Conservation (phyloP, 176 grass and related monocot genomes). For the Themeda triandra region DNA sequence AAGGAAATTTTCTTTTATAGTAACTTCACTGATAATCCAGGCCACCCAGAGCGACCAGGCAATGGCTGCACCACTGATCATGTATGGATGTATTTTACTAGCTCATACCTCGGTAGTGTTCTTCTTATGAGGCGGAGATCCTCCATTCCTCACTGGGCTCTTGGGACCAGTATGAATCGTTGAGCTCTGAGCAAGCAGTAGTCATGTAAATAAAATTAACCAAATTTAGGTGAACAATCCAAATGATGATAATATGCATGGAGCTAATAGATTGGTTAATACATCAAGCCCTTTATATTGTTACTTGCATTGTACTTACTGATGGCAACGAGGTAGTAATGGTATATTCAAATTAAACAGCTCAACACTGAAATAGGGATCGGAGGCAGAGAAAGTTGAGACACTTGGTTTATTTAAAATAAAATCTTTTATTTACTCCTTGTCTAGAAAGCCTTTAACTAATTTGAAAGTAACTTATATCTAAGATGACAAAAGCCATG, state of each 20-base stretch:
- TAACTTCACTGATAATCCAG: too few species aligned
- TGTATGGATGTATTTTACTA: not conserved
- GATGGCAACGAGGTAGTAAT: not conserved
- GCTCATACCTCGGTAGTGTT: conserved; percentile 15
- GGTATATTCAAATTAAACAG: not conserved
- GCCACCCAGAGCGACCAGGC: too few species aligned
- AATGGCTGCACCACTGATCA: too few species aligned
- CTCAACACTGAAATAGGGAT: not conserved
- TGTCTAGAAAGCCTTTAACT: conserved; percentile 38
- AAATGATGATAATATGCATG: not conserved
- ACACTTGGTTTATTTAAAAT: not conserved
- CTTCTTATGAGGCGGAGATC: conserved; percentile 42
- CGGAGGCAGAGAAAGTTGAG: conserved; percentile 1
- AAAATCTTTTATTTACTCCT: not conserved
- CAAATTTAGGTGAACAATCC: not conserved
- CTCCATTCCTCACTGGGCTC: conserved; percentile 36
- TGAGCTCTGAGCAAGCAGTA: conserved; percentile 5
- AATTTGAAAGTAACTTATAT: conserved; percentile 37
- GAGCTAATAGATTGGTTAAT: not conserved
- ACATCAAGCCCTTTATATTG: not conserved
- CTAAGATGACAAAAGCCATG: not conserved
- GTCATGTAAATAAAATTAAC: not conserved
- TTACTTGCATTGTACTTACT: not conserved
- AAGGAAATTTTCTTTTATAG: too few species aligned
- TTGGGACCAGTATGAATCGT: conserved; percentile 25